Base-by-base conservation (phyloP, 805 yeast genomes). In the Wickerhamiella domercqiae region DNA sequence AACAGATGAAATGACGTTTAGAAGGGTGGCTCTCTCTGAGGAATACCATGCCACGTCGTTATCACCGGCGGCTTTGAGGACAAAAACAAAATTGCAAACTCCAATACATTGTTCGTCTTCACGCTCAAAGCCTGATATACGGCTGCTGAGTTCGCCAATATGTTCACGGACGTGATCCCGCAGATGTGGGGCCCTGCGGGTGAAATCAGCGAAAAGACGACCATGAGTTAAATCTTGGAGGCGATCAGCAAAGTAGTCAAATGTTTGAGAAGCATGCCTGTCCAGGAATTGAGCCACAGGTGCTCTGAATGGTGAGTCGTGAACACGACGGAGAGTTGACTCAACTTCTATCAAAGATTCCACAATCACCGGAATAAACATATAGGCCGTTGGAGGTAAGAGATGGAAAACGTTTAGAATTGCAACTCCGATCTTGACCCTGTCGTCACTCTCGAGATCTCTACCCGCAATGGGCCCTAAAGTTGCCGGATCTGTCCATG, bases 391-490 rank as follows among this genome's bases (percentile, higher is more conserved):
- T 2, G 94, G 74, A 0, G 99, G 99, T 22, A 90, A 61, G 45
- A 84, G 63, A 52, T 93, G 94, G 62, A 87, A 90, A 29, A 90
- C 80, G 48, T 87, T 83, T 49, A 90, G 65, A 39, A 90, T 82
- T 0, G 94, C 93, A 46, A 78, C 80, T 32, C 90, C 83, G 29
- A 87, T 80, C 50, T 80, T 78, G 9, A 93, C 80, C 0, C 84
- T 80, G 25, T 74, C 76, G 47, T 86, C 86, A 46, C 73, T 77
- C 22, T 72, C 78, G 39, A 93, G 67, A 41, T 80, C 94, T 47
- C 77, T 82, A 4, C 77, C 75, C 1, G 95, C 76, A 31, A 81
- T 70, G 44, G 75, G 72, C 39, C 83, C 74, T 29, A 93, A 57
- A 1, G 80, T 71, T 21, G 71, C 70, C 2, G 90, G 82, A 49